Evolutionary conservation across 2,329 filamentous ascomycete species (phyloP), one percentile per base, ranked within the genome.

Genomic region (Venturia asperata): DNA sequence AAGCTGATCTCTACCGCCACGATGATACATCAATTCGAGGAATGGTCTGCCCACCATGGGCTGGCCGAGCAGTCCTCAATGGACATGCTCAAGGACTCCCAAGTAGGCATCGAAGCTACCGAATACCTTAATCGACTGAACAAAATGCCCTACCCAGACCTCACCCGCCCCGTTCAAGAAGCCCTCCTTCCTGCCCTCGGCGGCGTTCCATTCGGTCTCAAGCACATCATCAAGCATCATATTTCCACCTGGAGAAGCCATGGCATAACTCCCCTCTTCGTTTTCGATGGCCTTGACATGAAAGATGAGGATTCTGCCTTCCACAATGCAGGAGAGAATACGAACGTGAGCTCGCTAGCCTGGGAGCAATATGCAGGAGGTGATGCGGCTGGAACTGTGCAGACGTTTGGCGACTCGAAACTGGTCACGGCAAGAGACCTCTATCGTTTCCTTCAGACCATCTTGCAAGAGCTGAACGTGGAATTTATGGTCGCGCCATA

Each of bases 171-270:
- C 37, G 87, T 85, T 58, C 88, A 90, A 73, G 94, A 99, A 76
- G 92, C 93, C 52, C 86, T 99, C 42, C 84, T 97, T 42, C 87
- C 92, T 65, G 94, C 94, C 27, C 85, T 97, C 61, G 94, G 93
- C 62, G 94, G 94, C 66, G 83, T 93, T 67, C 94, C 93, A 2
- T 86, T 90, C 67, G 89, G 89, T 64, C 83, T 97, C 72, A 85
- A 85, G 75, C 81, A 80, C 69, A 88, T 89, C 71, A 88, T 99
- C 68, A 85, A 90, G 73, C 82, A 84, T 62, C 90, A 96, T 70
- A 80, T 99, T 39, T 83, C 89, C 67, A 80, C 81, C 66, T 91
- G 94, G 81, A 84, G 85, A 67, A 82, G 83, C 58, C 79, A 87
- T 71, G 84, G 85, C 24, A 87, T 96, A 63, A 85, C 81, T n/a